A percentile compares a stretch with the other conserved stretches of the same genome.
These are phyloP conservation scores for Piper longum DNA, from an alignment of 164 flowering plant genomes.

Conservation along the genomic window DNA sequence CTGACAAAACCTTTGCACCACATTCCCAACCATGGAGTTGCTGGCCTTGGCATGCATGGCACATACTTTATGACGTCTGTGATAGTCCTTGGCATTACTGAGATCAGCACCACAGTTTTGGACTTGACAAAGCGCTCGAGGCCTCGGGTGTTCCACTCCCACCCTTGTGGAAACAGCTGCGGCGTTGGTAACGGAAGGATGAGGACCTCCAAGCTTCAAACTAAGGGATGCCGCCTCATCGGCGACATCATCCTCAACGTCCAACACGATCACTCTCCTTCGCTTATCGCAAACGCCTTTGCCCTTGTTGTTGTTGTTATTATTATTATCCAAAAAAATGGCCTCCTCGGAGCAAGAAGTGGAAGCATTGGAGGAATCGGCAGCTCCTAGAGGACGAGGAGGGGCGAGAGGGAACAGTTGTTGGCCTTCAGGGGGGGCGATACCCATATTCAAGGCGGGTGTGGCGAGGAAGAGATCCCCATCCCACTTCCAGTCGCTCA, in stretches of 20 bases:
- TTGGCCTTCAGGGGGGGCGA: constrained; percentile 20
- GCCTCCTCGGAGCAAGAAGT: constrained; percentile 24
- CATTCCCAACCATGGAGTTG: constrained; percentile 27
- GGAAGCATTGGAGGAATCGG: constrained; percentile 14
- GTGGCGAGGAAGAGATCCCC: constrained; percentile 67
- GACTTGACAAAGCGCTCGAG: constrained; percentile 46
- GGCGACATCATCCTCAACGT: constrained; percentile 22
- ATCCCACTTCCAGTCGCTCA: constrained; percentile 94
- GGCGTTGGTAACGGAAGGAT: constrained; percentile 24
- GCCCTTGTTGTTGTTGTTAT: constrained; percentile 7
- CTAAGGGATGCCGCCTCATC: constrained; percentile 40
- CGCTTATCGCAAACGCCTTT: constrained; percentile 42
- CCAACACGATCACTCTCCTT: constrained; percentile 36
- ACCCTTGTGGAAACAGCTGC: constrained; percentile 26
- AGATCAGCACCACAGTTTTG: constrained; percentile 42
- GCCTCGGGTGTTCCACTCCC: constrained; percentile 44
- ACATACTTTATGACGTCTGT: constrained; percentile 51
- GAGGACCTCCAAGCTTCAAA: constrained; percentile 61
- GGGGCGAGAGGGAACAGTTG: constrained; percentile 33
- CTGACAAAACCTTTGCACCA: constrained; percentile 51
- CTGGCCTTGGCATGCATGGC: constrained; percentile 46
- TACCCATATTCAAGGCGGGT: constrained; percentile 19
- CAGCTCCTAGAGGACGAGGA: constrained; percentile 6
- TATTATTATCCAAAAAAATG: not conserved
- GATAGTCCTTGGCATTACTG: constrained; percentile 41